phyloP scores from a whole-genome alignment of 345 rosid genomes.

The Salix koriyanagi region DNA sequence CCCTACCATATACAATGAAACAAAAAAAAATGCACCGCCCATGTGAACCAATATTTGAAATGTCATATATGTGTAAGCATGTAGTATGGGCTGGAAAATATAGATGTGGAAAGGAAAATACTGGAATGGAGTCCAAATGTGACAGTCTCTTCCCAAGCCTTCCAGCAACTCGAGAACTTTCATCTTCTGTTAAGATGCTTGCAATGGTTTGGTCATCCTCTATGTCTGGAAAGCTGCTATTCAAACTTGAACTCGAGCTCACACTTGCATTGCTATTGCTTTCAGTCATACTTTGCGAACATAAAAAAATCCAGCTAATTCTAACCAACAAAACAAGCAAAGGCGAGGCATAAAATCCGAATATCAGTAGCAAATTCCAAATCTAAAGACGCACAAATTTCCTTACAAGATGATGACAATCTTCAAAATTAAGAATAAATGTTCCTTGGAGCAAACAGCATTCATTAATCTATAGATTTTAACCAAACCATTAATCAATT shows the following conservation, averaged over 20 bases:
- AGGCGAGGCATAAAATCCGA: not conserved
- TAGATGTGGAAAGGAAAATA: conserved; percentile 25
- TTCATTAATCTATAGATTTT: not conserved
- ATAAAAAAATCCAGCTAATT: not conserved
- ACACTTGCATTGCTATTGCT: conserved; percentile 48
- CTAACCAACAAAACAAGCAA: conserved; percentile 5
- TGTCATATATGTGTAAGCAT: not conserved
- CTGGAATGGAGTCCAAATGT: conserved; percentile 88
- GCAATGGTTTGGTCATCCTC: conserved; percentile 89
- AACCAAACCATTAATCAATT: not conserved
- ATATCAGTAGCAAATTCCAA: not conserved
- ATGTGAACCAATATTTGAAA: not conserved
- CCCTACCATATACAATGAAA: not conserved
- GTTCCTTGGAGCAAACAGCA: not conserved
- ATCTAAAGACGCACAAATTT: not conserved
- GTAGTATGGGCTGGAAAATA: not conserved
- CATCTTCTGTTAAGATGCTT: conserved; percentile 61
- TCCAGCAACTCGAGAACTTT: conserved; percentile 36
- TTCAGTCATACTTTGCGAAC: conserved; percentile 44
- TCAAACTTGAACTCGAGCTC: conserved; percentile 80
- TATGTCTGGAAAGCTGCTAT: conserved; percentile 64
- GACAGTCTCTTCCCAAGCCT: conserved; percentile 78
- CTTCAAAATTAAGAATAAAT: not conserved
- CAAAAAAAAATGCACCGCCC: not conserved
- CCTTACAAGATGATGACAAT: not conserved